phyloP scores from a whole-genome alignment of 495 filamentous ascomycete genomes.

The Chaetomium fimeti region DNA sequence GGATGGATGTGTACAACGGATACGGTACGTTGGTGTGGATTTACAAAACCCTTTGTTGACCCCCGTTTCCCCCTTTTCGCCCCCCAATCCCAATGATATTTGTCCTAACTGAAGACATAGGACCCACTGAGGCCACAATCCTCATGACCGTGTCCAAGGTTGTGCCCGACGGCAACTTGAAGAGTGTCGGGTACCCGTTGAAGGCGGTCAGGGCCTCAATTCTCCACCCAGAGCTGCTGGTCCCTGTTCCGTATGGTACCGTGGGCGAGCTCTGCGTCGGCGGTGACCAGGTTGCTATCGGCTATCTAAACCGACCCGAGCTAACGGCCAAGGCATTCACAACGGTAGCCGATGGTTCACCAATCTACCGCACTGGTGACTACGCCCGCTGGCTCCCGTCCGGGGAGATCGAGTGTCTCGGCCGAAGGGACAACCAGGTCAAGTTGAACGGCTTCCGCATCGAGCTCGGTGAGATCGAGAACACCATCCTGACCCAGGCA shows the following conservation, averaged over 20 bases:
- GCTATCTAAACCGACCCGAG: background rate
- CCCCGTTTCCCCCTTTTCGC: background rate
- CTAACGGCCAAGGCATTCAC: background rate
- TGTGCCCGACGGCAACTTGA: background rate
- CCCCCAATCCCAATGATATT: background rate
- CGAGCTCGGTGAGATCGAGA: conserved; percentile 1
- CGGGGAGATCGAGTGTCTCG: background rate
- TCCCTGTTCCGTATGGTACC: background rate
- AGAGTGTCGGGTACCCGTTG: background rate
- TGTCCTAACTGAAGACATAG: background rate
- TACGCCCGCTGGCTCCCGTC: conserved; percentile 1
- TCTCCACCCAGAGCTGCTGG: background rate
- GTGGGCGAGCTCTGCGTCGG: background rate
- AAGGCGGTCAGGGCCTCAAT: background rate
- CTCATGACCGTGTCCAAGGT: background rate
- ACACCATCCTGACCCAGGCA: background rate
- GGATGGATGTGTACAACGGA: background rate
- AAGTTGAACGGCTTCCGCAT: conserved; percentile 1
- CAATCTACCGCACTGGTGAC: background rate
- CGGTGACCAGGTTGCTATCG: background rate
- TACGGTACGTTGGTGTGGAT: background rate
- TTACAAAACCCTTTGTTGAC: background rate
- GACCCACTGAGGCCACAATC: background rate
- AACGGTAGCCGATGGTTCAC: background rate
- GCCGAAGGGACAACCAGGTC: background rate